phyloP scores from a whole-genome alignment of 352 stramenopile species.

The Peronospora tabacina region DNA sequence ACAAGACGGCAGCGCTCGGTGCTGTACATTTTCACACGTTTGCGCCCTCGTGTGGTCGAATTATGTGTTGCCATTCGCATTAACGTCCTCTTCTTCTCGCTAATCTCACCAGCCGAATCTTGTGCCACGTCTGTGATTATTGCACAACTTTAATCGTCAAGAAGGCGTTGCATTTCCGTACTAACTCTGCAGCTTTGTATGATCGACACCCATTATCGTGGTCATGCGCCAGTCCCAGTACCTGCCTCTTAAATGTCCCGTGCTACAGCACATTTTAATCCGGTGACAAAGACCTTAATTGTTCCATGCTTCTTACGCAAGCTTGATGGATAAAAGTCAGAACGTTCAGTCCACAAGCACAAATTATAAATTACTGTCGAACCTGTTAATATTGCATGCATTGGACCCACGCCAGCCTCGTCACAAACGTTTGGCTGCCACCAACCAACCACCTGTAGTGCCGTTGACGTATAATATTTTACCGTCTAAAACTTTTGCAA shows the following conservation, averaged over 20 bases:
- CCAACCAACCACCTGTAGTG: neutral
- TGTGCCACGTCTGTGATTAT: no score
- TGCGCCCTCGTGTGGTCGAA: constrained; percentile 8
- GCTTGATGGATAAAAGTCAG: neutral
- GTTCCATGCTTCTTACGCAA: neutral
- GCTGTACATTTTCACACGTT: constrained; percentile 1
- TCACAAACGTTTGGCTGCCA: neutral
- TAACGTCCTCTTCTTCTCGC: constrained; percentile 14
- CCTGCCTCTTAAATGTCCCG: constrained; percentile 12
- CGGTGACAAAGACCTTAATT: neutral
- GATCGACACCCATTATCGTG: neutral
- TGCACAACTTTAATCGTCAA: neutral
- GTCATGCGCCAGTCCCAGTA: neutral
- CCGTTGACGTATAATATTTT: neutral
- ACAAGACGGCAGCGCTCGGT: neutral
- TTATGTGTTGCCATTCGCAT: constrained; percentile 15
- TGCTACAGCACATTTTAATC: constrained; percentile 7
- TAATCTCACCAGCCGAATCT: constrained; percentile 6
- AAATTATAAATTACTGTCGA: no score
- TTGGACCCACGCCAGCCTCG: neutral
- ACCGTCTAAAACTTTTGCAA: neutral
- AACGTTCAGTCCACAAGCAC: neutral
- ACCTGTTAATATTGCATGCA: neutral
- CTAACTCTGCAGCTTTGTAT: neutral
- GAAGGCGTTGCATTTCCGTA: neutral